Evolutionary conservation across 2,329 filamentous ascomycete species (phyloP), one percentile per base, ranked within the genome.

Genomic region (Claviceps humidiphila): DNA sequence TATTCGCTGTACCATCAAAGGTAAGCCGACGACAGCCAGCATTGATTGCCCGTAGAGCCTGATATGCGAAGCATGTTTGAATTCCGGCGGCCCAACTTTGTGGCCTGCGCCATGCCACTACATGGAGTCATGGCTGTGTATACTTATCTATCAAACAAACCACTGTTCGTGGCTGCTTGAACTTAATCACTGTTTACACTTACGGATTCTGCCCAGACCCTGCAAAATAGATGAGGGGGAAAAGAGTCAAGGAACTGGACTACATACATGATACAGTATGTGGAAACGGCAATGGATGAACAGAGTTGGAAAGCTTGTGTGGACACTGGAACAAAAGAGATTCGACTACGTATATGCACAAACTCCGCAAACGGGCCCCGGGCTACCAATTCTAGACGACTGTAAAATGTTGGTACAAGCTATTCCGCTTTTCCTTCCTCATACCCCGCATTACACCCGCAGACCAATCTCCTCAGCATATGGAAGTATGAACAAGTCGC

Each of bases 391-490:
- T 68, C 68, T 70, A 68, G 63, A 66, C 63, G 60, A 66, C 61
- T 63, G 58, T 50, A 40, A 50, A 68, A 63, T 72, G 66, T 71
- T 72, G 67, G 60, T 71, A 71, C 69, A 72, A 64, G 64, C 60
- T 66, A 62, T 66, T 62, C 41, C 50, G 47, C 53, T 22, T 49
- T 55, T 53, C 44, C 34, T 59, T 60, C 60, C 56, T 59, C 59
- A 56, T 57, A 60, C 55, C 56, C 54, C 60, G 54, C 58, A 81
- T 80, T 94, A 98, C 80, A 95, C 89, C 69, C 84, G 88, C 67
- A 98, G 80, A 62, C 91, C 94, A 68, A 98, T 77, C 67, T 98
- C 93, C 73, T 90, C 87, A 59, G 89, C 93, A 67, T 85, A 98
- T 53, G 93, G 93, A 66, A 98, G 82, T 63, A 85, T 79, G 71